Percentiles rank a stretch among this genome's conserved stretches.
Evolutionary conservation across 148 eudicot genomes (phyloP).

Genomic region (Silene uniflora): DNA sequence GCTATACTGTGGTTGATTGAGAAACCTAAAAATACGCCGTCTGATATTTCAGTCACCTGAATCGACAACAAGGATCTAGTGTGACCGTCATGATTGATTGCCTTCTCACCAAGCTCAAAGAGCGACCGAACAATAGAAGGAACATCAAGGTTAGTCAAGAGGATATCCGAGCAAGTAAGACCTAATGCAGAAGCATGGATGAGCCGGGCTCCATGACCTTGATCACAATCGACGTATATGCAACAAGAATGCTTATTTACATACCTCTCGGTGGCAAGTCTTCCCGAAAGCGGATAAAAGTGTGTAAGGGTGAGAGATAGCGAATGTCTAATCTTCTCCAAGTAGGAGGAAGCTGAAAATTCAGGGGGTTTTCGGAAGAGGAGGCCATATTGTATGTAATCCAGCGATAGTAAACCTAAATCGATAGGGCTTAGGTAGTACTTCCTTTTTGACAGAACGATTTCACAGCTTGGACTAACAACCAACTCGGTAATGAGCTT

Average conservation of each 20-base stretch:
- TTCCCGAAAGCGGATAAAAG: constrained; percentile 20
- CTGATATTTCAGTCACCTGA: constrained; percentile 58
- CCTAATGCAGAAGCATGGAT: constrained; percentile 24
- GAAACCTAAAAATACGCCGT: constrained; percentile 48
- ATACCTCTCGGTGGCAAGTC: constrained; percentile 2
- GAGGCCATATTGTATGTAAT: constrained; percentile 19
- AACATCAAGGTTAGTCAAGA: constrained; percentile 17
- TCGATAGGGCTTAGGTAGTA: not conserved
- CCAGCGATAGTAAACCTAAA: not conserved
- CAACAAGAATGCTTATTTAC: constrained; percentile 3
- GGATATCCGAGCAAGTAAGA: not conserved
- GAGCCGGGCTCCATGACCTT: constrained; percentile 40
- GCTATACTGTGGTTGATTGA: constrained; percentile 46
- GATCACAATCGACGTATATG: constrained; percentile 29
- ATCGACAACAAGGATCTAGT: constrained; percentile 36
- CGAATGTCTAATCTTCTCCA: not conserved
- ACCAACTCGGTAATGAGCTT: constrained; percentile 14
- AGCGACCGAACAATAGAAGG: constrained; percentile 29
- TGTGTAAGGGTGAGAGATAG: not conserved
- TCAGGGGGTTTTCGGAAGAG: constrained; percentile 11
- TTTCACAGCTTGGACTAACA: constrained; percentile 10
- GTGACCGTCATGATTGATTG: constrained; percentile 44
- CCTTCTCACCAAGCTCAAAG: constrained; percentile 24
- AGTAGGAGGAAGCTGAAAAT: not conserved
- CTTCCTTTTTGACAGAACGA: not conserved